Evolutionary conservation across 306 rosid genomes (phyloP).

Genomic region (Echinosophora koreensis): DNA sequence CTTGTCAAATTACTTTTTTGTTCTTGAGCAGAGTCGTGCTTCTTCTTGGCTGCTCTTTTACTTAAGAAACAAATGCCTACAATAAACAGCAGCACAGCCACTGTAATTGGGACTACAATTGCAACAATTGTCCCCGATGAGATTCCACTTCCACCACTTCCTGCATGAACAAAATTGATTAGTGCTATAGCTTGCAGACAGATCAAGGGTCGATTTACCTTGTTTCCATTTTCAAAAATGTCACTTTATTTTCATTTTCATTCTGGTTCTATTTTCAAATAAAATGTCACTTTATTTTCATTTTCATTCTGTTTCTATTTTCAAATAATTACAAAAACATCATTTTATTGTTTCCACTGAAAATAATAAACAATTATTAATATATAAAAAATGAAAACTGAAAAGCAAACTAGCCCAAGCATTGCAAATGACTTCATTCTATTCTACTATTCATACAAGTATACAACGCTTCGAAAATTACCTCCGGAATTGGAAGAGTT

Average conservation of each 20-base stretch:
- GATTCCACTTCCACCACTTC: conserved; percentile 40
- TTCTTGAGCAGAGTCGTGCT: conserved; percentile 15
- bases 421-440: background rate
- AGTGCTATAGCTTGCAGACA: background rate
- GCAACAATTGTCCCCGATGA: conserved; percentile 45
- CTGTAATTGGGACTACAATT: conserved; percentile 49
- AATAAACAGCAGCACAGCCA: conserved; percentile 29
- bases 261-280: no score
- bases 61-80: conserved; percentile 41
- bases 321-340: no score
- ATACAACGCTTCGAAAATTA: background rate
- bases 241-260: no score
- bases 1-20: conserved; percentile 27
- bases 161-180: conserved; percentile 33
- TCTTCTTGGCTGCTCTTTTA: conserved; percentile 47
- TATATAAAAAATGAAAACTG: no score
- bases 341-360: no score
- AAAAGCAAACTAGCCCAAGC: no score
- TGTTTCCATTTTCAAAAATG: no score
- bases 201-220: no score
- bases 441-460: background rate
- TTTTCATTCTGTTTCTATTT: no score
- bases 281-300: no score
- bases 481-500: conserved; percentile 40
- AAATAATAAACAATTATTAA: no score